Evolutionary conservation across 768 basidiomycete species (phyloP).

Genomic region (Trametes cinnabarina): DNA sequence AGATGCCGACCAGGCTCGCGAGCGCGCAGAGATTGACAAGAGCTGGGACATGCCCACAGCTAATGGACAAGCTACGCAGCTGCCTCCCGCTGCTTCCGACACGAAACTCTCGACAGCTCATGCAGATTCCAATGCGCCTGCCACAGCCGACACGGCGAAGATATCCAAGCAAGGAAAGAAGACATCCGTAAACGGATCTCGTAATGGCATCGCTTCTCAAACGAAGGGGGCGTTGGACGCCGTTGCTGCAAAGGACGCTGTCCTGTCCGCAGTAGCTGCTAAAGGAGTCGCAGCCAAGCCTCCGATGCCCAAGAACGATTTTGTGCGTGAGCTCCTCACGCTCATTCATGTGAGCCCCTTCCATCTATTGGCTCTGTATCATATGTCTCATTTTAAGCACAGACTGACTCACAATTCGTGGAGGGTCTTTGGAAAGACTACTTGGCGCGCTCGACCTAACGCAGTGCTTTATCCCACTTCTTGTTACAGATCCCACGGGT

Average conservation of each 20-base stretch:
- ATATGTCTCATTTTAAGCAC: background rate
- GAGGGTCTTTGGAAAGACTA: slow-evolving; percentile 61
- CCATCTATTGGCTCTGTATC: rapidly evolving
- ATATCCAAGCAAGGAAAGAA: slow-evolving; percentile 4
- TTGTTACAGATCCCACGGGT: too few relatives aligned
- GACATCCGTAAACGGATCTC: background rate
- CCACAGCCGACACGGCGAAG: background rate
- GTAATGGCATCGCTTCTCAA: background rate
- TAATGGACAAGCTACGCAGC: slow-evolving; percentile 11
- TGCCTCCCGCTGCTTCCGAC: background rate
- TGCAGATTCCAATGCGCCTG: background rate
- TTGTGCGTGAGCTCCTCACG: slow-evolving; percentile 70
- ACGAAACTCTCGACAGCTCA: background rate
- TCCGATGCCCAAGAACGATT: slow-evolving; percentile 34
- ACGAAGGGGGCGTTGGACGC: slow-evolving; percentile 10
- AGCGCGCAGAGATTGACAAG: slow-evolving; percentile 52
- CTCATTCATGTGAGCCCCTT: slow-evolving; percentile 38
- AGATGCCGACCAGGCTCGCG: slow-evolving; percentile 35
- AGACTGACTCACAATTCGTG: slow-evolving; percentile 69
- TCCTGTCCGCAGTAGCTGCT: slow-evolving; percentile 2
- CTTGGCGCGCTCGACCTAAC: slow-evolving; percentile 5
- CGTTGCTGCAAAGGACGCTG: slow-evolving; percentile 12
- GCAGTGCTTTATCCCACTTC: background rate
- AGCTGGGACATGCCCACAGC: slow-evolving; percentile 59
- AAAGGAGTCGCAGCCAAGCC: background rate